Conservation (phyloP, 345 rosid species). For the Rhodomyrtus tomentosa region DNA sequence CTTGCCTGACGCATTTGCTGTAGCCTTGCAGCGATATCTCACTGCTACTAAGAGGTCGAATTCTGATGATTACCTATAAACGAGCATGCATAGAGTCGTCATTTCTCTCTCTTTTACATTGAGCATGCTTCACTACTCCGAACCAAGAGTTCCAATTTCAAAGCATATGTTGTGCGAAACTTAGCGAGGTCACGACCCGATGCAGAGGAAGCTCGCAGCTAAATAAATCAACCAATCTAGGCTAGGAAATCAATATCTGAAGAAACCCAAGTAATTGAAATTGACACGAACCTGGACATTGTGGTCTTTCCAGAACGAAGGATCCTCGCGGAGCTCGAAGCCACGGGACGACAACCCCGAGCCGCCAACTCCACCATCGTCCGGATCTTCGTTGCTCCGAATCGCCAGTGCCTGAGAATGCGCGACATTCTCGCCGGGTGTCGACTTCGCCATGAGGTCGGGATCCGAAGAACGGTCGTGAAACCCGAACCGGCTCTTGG, state of each 20-base stretch:
- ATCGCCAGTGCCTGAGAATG: slow-evolving; percentile 23
- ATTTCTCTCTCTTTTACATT: not conserved
- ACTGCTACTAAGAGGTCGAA: slow-evolving; percentile 74
- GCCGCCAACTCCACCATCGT: slow-evolving; percentile 23
- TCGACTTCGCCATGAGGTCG: slow-evolving; percentile 49
- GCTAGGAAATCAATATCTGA: not conserved
- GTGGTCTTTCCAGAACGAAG: slow-evolving; percentile 90
- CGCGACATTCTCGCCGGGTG: slow-evolving; percentile 17
- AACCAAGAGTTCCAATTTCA: not conserved
- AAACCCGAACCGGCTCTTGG: slow-evolving; percentile 82
- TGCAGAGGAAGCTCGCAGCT: not conserved
- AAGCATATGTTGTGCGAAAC: too few relatives aligned
- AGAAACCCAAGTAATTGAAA: not conserved
- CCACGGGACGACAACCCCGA: slow-evolving; percentile 21
- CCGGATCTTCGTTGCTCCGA: slow-evolving; percentile 26
- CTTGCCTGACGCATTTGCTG: slow-evolving; percentile 73
- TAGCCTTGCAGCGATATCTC: slow-evolving; percentile 80
- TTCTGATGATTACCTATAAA: slow-evolving; percentile 72
- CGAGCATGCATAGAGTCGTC: not conserved
- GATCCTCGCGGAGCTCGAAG: slow-evolving; percentile 78
- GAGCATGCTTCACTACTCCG: too few relatives aligned
- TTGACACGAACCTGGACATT: slow-evolving; percentile 61
- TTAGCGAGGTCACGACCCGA: not conserved
- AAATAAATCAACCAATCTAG: not conserved
- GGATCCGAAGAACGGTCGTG: slow-evolving; percentile 48